These are phyloP conservation scores for Fusarium sulawesiense DNA, from an alignment of 2,329 filamentous ascomycete species.

Conservation along the genomic window DNA sequence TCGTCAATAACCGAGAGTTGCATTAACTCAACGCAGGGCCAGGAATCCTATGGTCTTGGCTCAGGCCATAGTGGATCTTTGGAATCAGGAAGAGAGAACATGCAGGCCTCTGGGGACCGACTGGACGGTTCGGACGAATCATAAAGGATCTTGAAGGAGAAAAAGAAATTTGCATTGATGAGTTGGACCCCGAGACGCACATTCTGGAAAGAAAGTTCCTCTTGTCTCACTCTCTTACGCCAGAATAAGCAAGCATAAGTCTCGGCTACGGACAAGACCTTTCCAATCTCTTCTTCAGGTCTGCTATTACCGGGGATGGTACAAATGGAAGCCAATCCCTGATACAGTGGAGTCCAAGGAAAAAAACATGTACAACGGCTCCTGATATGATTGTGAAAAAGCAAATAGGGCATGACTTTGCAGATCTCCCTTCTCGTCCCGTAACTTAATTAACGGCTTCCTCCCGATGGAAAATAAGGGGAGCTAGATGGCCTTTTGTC, in stretches of 20 bases:
- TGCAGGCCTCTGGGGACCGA: not conserved
- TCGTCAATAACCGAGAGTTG: not conserved
- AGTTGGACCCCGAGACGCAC: not conserved
- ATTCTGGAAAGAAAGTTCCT: not conserved
- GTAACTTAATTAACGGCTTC: not conserved
- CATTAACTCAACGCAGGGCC: not conserved
- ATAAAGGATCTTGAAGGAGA: rapidly evolving
- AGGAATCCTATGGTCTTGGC: slow-evolving; percentile 8
- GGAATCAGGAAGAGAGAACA: slow-evolving; percentile 6
- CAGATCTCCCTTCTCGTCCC: slow-evolving; percentile 13
- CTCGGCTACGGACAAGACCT: no score
- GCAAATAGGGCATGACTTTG: slow-evolving; percentile 12
- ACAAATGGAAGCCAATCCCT: slow-evolving; percentile 4
- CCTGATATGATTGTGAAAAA: not conserved
- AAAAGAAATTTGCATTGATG: not conserved
- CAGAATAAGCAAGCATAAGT: not conserved
- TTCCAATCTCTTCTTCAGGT: not conserved
- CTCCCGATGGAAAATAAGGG: not conserved
- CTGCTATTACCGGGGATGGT: not conserved
- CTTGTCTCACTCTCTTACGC: not conserved
- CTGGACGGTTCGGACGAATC: not conserved
- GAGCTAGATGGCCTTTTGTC: not conserved
- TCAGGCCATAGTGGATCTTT: slow-evolving; percentile 4
- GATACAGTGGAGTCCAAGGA: slow-evolving; percentile 11
- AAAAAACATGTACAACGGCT: slow-evolving; percentile 7